Evolutionary conservation across 2,329 filamentous ascomycete species (phyloP), one percentile per base, ranked within the genome.

Genomic region (Ustulina deusta): DNA sequence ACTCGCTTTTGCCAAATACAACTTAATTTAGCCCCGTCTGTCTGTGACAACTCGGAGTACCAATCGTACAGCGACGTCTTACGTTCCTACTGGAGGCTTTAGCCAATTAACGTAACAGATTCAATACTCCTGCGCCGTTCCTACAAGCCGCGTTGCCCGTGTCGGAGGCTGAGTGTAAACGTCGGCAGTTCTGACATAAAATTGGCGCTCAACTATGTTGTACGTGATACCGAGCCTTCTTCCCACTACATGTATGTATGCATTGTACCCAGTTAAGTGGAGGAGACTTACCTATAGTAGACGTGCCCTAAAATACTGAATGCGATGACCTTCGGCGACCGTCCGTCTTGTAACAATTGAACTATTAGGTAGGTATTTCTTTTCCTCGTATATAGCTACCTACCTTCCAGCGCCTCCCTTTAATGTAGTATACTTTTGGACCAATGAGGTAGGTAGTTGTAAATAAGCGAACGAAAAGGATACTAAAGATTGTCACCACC

Each of bases 1-100:
- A 42, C 34, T 69, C 52, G 46, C 49, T 66, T 69, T 66, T 69
- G 60, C 34, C 60, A 58, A 63, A 63, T 66, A 32, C 56, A 44
- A 60, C 40, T 60, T 49, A 56, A 66, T 63, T 66, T 66, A 66
- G 51, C 56, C 67, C 60, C 63, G 42, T 63, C 38, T 57, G 15
- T 60, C 56, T 69, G 67, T 54, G 52, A 66, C 66, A 63, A 34
- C 25, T 68, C 17, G 25, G 36, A 61, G 36, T 25, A n/a, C n/a
- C n/a, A n/a, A n/a, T n/a, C n/a, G n/a, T n/a, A 40, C 60, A 65
- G 61, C 71, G 66, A 67, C 64, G 48, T 13, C 25, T 13, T 32
- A 52, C 44, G 44, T 54, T 54, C 44, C 40, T 44, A 52, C 20
- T 36, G 38, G 13, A 44, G 38, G 44, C 49, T 55, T n/a, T 20